A percentile compares a stretch with the other conserved stretches of the same genome.
Conservation (phyloP, 2,329 filamentous ascomycete species). For the Cladophialophora psammophila region DNA sequence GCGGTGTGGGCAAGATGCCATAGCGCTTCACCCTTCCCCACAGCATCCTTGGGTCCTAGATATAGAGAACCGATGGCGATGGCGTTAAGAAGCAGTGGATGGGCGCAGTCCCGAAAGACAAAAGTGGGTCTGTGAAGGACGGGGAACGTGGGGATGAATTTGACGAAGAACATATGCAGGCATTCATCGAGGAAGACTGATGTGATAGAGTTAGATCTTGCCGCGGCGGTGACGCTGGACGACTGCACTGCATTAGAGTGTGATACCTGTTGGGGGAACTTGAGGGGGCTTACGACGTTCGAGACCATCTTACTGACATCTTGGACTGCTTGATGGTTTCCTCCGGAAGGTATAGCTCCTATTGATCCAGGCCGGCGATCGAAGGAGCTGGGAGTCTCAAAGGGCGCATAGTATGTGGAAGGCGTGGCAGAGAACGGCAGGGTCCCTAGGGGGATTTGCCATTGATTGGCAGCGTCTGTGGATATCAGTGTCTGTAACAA, state of each 20-base stretch:
- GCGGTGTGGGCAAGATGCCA: conserved; percentile 56
- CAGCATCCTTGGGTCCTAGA: conserved; percentile 52
- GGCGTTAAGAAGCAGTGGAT: conserved; percentile 54
- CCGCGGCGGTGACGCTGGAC: conserved; percentile 54
- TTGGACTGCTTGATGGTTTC: conserved; percentile 53
- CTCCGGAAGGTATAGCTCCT: conserved; percentile 50
- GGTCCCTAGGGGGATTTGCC: conserved; percentile 54
- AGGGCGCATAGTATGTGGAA: conserved; percentile 44
- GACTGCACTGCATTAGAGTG: conserved; percentile 42
- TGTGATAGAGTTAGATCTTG: conserved; percentile 53
- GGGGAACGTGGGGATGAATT: conserved; percentile 57
- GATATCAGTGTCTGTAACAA: conserved; percentile 55
- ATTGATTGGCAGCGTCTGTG: conserved; percentile 48
- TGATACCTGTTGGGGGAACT: not conserved
- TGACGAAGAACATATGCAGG: conserved; percentile 57
- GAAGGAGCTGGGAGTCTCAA: conserved; percentile 49
- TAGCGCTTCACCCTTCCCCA: conserved; percentile 54
- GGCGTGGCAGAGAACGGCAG: conserved; percentile 49
- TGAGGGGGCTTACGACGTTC: conserved; percentile 47
- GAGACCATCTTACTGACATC: conserved; percentile 56
- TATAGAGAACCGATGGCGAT: conserved; percentile 57
- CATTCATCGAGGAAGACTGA: conserved; percentile 57
- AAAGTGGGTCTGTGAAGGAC: conserved; percentile 56
- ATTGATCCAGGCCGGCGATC: conserved; percentile 49
- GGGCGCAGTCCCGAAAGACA: conserved; percentile 54